Base-by-base conservation (phyloP, 345 rosid species). In the Linum usitatissimum region DNA sequence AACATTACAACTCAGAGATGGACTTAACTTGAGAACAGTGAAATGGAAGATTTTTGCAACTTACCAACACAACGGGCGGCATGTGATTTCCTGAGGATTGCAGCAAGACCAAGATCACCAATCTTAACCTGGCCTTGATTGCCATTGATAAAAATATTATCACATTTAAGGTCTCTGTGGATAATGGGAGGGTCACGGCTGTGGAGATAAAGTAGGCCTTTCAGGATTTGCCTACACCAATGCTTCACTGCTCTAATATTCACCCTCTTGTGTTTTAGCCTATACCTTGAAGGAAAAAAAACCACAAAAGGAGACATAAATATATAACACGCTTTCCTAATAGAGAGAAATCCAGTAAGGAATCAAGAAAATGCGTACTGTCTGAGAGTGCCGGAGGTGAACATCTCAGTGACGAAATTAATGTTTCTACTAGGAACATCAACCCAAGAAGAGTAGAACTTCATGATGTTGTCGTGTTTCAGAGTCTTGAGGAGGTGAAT, bases 81-180 rank as follows among this genome's bases (percentile, higher is more conserved):
- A 19, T 55, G 28, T 12, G 59, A 55, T 55, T 55, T 55, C 59
- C 59, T 17, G 21, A 55, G 59, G 59, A 55, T 18, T 19, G 59
- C 59, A 55, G 59, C 59, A n/a, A 55, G 59, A 19, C 59, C 59
- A 19, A 55, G 59, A 55, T 55, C 59, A 5, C 59, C 59, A 55
- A 55, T 55, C 59, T 55, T 55, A 28, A 55, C 59, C 30, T 55
- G 20, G 10, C 59, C 59, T 55, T 55, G 59, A 28, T 55, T 55
- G 59, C 59, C 59, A 55, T 55, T 55, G 14, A 55, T 28, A 28
- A 55, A 55, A 6, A 55, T 55, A 19, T 55, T 55, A 19, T 55
- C 59, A 28, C 59, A 55, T 28, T 55, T 55, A 12, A 55, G 59
- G 18, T 55, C 59, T 55, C 59, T 55, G 30, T 55, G 59, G 30